phyloP scores from a whole-genome alignment of 1,284 basidiomycete genomes.

The Tylopilus sp. region DNA sequence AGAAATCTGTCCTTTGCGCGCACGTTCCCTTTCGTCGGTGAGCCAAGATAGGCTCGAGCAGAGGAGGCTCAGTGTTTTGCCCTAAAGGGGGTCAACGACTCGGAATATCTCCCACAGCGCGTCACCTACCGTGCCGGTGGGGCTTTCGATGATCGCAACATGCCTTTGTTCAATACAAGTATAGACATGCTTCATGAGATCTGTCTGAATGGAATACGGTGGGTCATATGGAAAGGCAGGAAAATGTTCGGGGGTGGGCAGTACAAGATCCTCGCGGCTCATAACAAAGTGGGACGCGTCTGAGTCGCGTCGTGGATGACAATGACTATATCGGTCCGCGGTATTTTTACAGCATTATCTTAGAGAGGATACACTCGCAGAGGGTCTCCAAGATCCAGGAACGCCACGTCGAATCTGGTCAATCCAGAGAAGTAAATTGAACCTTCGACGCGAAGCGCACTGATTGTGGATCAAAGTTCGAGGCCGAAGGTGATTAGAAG shows the following conservation, averaged over 20 bases:
- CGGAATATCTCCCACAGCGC: background rate
- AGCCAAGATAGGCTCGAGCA: slow-evolving; percentile 84
- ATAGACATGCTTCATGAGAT: slow-evolving; percentile 90
- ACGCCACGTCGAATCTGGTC: slow-evolving; percentile 1
- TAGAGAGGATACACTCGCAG: background rate
- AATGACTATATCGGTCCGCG: background rate
- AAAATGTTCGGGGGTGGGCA: slow-evolving; percentile 67
- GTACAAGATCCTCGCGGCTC: slow-evolving; percentile 21
- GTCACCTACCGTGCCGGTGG: slow-evolving; percentile 73
- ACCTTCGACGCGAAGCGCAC: slow-evolving; percentile 4
- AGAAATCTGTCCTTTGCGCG: slow-evolving; percentile 56
- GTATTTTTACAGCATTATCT: background rate
- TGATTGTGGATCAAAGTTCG: slow-evolving; percentile 20
- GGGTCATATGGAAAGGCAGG: slow-evolving; percentile 76
- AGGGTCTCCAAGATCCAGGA: slow-evolving; percentile 9
- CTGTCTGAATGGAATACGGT: slow-evolving; percentile 86
- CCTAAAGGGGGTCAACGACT: slow-evolving; percentile 42
- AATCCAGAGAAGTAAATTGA: slow-evolving; percentile 10
- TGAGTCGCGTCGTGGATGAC: slow-evolving; percentile 8
- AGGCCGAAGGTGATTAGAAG: slow-evolving; percentile 24
- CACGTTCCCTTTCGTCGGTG: slow-evolving; percentile 65
- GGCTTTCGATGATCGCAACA: slow-evolving; percentile 83
- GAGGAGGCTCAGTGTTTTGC: slow-evolving; percentile 84
- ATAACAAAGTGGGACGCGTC: slow-evolving; percentile 1
- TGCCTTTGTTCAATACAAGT: slow-evolving; percentile 71